Percentiles rank a stretch among this genome's conserved stretches.
Evolutionary conservation across 1,284 basidiomycete genomes (phyloP).

Genomic region (Hemileia vastatrix): DNA sequence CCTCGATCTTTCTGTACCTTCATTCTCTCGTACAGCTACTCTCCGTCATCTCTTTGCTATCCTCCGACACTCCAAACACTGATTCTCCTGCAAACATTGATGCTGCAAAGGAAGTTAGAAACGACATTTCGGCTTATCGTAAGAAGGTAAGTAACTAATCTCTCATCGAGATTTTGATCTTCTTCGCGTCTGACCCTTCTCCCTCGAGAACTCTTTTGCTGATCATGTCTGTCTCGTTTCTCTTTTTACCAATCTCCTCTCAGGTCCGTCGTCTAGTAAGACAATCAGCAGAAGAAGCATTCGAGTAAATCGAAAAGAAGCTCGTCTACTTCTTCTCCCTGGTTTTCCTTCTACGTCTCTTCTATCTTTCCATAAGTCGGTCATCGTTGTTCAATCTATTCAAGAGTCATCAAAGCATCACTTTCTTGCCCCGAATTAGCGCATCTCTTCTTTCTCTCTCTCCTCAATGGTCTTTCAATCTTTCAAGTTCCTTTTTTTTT

Average conservation of each 20-base stretch:
- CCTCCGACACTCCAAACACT: conserved; percentile 79
- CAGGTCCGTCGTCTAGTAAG: conserved; percentile 75
- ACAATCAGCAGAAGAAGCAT: conserved; percentile 73
- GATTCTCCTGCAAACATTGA: conserved; percentile 97
- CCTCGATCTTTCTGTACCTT: not conserved
- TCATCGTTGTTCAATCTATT: too few relatives aligned
- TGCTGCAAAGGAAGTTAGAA: too few relatives aligned
- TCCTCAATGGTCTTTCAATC: too few relatives aligned
- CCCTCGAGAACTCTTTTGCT: not conserved
- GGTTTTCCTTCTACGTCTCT: too few relatives aligned
- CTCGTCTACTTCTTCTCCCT: too few relatives aligned
- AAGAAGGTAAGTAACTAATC: conserved; percentile 31
- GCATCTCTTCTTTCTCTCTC: too few relatives aligned
- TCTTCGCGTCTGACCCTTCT: not conserved
- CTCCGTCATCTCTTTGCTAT: conserved; percentile 90
- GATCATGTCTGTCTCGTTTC: not conserved
- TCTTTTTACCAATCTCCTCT: too few relatives aligned
- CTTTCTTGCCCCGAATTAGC: too few relatives aligned
- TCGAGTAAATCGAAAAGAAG: too few relatives aligned
- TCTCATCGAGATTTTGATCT: not conserved
- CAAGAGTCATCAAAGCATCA: too few relatives aligned
- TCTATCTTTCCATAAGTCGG: too few relatives aligned
- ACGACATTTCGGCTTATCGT: conserved; percentile 40
- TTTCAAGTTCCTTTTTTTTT: too few relatives aligned
- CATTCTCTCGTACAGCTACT: conserved; percentile 56